Base-by-base conservation (phyloP, 2,329 filamentous ascomycete species). In the Fusarium falciforme region DNA sequence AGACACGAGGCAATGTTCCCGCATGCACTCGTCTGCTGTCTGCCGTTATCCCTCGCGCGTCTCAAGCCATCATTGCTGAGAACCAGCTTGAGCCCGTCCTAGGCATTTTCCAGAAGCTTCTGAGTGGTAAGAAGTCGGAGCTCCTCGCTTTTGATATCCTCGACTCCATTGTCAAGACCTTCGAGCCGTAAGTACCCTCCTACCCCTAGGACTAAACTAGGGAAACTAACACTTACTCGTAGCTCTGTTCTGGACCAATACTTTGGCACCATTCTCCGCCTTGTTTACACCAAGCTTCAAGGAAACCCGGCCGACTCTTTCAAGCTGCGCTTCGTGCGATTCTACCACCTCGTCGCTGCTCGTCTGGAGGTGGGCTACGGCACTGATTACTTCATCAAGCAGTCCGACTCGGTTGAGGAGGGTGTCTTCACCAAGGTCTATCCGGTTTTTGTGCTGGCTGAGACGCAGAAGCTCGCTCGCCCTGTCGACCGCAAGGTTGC, bases 101-200 rank as follows among this genome's bases (percentile, higher is more conserved):
- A n/a, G 94, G 95, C 66, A 96, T 99, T 72, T 99, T 98, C 87
- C 96, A 98, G 82, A 95, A 94, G 79, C 89, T 99, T 12, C 87
- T 98, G 47, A 88, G 89, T 4, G 91, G 90, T 75, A 98, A 96
- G 84, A 92, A 93, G 70, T 95, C 95, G 58, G 96, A 99, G 81
- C 87, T 90, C 22, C 92, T 95, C 79, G 94, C 92, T 1, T 98
- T 98, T 79, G 96, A 99, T 80, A 88, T 99, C 55, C 87, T 99
- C 68, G 96, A 99, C 80, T 89, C 92, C 5, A 87, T 97, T 60
- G 87, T 97, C 70, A 88, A 89, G 58, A 89, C 90, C 10, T 93
- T 98, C 78, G 90, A 94, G 60, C 88, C 89, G 87, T 93, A 88
- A 82, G 93, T 87, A 17, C 20, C 16, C 2, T 27, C 8, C 29